Evolutionary conservation across 257 asterid species (phyloP).

Genomic region (Solanum chilense): DNA sequence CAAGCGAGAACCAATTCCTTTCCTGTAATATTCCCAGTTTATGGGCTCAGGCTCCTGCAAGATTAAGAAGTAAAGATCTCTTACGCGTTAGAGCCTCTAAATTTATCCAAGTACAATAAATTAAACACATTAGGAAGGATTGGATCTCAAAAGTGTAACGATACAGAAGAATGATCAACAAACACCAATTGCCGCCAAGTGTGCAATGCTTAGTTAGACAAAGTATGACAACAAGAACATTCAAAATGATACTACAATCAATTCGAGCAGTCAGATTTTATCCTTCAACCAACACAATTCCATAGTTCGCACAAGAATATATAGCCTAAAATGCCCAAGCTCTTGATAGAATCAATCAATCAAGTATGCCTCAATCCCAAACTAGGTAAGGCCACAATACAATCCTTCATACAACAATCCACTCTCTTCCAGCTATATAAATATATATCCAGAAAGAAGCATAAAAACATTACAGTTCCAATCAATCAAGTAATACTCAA

Average conservation of each 20-base stretch:
- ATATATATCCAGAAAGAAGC: background rate
- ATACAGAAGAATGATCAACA: background rate
- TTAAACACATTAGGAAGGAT: background rate
- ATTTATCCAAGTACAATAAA: background rate
- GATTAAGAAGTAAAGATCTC: background rate
- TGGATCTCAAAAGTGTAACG: background rate
- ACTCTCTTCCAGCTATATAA: background rate
- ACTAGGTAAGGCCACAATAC: background rate
- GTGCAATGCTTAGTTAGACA: background rate
- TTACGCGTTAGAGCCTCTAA: background rate
- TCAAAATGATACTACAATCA: background rate
- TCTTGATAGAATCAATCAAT: background rate
- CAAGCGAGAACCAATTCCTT: conserved; percentile 84
- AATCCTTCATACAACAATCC: background rate
- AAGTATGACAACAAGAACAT: background rate
- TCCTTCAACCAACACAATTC: background rate
- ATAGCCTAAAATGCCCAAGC: background rate
- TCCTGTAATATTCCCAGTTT: conserved; percentile 90
- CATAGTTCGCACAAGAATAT: background rate
- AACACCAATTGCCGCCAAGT: background rate
- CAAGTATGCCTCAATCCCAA: background rate
- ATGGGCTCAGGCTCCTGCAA: conserved; percentile 90
- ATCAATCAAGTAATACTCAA: background rate
- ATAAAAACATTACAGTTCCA: background rate
- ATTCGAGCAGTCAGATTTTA: background rate